Conservation (phyloP, 139 green algal species). For the Chlorella ohadii region DNA sequence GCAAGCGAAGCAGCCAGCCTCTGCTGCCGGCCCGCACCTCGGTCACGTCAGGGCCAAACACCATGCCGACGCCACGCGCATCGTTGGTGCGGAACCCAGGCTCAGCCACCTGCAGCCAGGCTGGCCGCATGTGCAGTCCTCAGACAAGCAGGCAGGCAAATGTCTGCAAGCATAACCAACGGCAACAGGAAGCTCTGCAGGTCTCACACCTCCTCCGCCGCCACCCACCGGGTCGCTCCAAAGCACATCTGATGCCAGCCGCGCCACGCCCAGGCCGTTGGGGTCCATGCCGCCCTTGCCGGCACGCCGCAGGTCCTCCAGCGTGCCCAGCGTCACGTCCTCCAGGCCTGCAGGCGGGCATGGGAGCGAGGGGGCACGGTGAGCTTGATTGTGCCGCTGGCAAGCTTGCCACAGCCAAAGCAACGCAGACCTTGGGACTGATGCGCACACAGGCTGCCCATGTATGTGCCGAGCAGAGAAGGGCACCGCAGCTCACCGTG, state of each 20-base stretch:
- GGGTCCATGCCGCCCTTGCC: slow-evolving; percentile 87
- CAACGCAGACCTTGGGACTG: too few relatives aligned
- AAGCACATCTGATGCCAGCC: slow-evolving; percentile 88
- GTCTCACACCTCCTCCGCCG: too few relatives aligned
- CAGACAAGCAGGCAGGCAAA: slow-evolving; percentile 25
- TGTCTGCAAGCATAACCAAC: not conserved
- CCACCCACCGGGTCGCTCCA: slow-evolving; percentile 87
- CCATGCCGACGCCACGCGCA: slow-evolving; percentile 84
- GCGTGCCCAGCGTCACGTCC: slow-evolving; percentile 55
- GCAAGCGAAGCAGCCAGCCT: not conserved
- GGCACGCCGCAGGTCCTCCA: slow-evolving; percentile 76
- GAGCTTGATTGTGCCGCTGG: too few relatives aligned
- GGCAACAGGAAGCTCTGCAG: too few relatives aligned
- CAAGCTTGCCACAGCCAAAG: too few relatives aligned
- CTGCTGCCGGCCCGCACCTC: slow-evolving; percentile 52
- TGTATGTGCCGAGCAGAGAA: not conserved
- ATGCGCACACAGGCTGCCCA: too few relatives aligned
- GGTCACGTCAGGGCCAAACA: slow-evolving; percentile 92
- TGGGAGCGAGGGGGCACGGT: too few relatives aligned
- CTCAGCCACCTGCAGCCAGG: slow-evolving; percentile 1
- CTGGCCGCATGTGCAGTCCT: slow-evolving; percentile 6
- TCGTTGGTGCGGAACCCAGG: slow-evolving; percentile 82
- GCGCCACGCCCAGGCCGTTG: slow-evolving; percentile 58
- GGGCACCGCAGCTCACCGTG: not conserved
- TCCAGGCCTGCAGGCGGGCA: slow-evolving; percentile 8